Conservation (phyloP, 1,284 basidiomycete species). For the Clitocybe nebularis region DNA sequence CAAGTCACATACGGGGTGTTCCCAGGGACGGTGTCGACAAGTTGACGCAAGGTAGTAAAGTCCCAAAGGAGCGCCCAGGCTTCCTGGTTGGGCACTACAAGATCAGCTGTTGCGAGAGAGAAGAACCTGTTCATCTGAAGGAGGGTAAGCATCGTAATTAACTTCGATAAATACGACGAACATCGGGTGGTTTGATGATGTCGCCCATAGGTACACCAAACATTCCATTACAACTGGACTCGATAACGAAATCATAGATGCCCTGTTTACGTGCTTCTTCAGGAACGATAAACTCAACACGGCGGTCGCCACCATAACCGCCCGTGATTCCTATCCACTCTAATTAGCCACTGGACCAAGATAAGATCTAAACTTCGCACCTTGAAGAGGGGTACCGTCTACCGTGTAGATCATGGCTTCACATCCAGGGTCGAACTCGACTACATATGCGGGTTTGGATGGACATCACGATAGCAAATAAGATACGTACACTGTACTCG, state of each 20-base stretch:
- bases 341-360: not conserved
- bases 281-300: conserved; percentile 93
- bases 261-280: conserved; percentile 60
- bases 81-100: conserved; percentile 91
- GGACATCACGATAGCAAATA: not conserved
- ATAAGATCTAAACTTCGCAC: conserved; percentile 28
- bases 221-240: conserved; percentile 91
- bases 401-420: conserved; percentile 90
- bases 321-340: conserved; percentile 80
- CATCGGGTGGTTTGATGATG: conserved; percentile 80
- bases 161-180: too few species aligned
- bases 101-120: conserved; percentile 76
- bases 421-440: conserved; percentile 93
- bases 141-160: not conserved
- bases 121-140: conserved; percentile 75
- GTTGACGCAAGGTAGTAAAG: conserved; percentile 73
- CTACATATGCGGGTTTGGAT: conserved; percentile 32
- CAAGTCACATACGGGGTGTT: conserved; percentile 54
- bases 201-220: conserved; percentile 84
- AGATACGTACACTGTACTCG: conserved; percentile 73
- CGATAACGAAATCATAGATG: conserved; percentile 76
- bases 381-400: conserved; percentile 81
- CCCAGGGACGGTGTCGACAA: conserved; percentile 74
- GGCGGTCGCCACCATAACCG: conserved; percentile 79
- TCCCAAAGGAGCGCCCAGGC: conserved; percentile 89